Base-by-base conservation (phyloP, 306 rosid species). In the Cicer chorassanicum region DNA sequence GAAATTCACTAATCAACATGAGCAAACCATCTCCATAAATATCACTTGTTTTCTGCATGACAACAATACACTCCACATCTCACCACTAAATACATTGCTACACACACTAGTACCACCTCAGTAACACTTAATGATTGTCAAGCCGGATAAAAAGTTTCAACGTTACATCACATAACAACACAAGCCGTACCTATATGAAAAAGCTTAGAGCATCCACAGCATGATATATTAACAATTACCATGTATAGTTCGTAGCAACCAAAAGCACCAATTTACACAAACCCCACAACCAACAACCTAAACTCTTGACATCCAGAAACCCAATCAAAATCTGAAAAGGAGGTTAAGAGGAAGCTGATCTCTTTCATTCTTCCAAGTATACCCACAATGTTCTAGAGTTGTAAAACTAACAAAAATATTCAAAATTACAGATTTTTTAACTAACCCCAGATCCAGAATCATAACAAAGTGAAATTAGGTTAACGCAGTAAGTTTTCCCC, bases 401-500 rank as follows among this genome's bases (percentile, higher is more conserved):
- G 49, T 16, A 54, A 39, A 82, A 15, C 34, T 9, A 76, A 54
- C 57, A 75, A 59, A 59, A 59, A 51, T 10, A 38, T 7, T 49
- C 9, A n/a, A 70, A 74, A 38, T 49, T 9, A 51, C 48, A 41
- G 7, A 51, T 36, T 48, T 24, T 69, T 73, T 7, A 73, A 74
- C 73, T 4, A 4, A 70, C 61, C 70, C 81, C 57, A 14, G 29
- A 76, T 24, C 64, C 10, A 70, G 14, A 59, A 78, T 70, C 59
- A 24, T 9, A 15, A 68, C 16, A 0, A 74, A 57, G 70, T 19
- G 14, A 70, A 46, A 69, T 13, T 36, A 56, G 59, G 46, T n/a
- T 13, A 74, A 38, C 7, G 2, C 14, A 74, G 43, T 18, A 42
- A 68, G 40, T 1, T 44, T 67, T 2, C 54, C 77, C 55, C 38